These are phyloP conservation scores for Pythium volutum DNA, from an alignment of 352 stramenopile genomes.

Conservation along the genomic window DNA sequence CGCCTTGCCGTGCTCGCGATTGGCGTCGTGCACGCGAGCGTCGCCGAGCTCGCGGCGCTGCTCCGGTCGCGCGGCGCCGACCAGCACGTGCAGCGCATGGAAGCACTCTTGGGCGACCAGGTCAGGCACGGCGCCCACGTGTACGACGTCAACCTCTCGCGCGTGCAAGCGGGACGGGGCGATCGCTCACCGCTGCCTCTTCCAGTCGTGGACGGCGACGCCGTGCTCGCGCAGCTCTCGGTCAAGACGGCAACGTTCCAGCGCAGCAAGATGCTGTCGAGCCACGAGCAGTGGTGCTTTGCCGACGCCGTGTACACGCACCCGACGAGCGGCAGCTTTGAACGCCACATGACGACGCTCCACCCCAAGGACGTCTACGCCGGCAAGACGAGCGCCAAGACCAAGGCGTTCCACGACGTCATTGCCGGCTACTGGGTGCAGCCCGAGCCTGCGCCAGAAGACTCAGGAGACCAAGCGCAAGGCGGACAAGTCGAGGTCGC, in stretches of 20 bases:
- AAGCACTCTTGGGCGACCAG: slow-evolving; percentile 21
- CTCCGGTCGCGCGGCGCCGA: slow-evolving; percentile 6
- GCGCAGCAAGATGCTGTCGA: slow-evolving; percentile 15
- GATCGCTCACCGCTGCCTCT: not conserved
- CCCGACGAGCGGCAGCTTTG: slow-evolving; percentile 12
- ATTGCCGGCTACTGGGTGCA: slow-evolving; percentile 24
- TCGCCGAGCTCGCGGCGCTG: slow-evolving; percentile 12
- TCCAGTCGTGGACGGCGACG: not conserved
- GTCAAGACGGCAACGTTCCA: slow-evolving; percentile 27
- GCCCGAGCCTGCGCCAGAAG: slow-evolving; percentile 5
- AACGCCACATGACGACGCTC: slow-evolving; percentile 27
- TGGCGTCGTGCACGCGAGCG: slow-evolving; percentile 5
- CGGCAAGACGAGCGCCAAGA: slow-evolving; percentile 14
- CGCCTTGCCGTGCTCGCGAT: slow-evolving; percentile 22
- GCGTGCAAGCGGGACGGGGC: not conserved
- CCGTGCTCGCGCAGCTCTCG: slow-evolving; percentile 13
- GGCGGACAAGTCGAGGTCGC: not conserved
- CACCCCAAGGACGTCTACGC: slow-evolving; percentile 13
- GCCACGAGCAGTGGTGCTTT: slow-evolving; percentile 29
- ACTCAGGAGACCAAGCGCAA: not conserved
- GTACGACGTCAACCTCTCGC: slow-evolving; percentile 15
- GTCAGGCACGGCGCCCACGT: slow-evolving; percentile 22
- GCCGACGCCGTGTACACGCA: slow-evolving; percentile 20
- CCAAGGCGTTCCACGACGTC: slow-evolving; percentile 24
- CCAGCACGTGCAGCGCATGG: slow-evolving; percentile 23